A percentile compares a stretch with the other conserved stretches of the same genome.
Conservation (phyloP, 495 filamentous ascomycete species). For the Hypoxylon perforatum region DNA sequence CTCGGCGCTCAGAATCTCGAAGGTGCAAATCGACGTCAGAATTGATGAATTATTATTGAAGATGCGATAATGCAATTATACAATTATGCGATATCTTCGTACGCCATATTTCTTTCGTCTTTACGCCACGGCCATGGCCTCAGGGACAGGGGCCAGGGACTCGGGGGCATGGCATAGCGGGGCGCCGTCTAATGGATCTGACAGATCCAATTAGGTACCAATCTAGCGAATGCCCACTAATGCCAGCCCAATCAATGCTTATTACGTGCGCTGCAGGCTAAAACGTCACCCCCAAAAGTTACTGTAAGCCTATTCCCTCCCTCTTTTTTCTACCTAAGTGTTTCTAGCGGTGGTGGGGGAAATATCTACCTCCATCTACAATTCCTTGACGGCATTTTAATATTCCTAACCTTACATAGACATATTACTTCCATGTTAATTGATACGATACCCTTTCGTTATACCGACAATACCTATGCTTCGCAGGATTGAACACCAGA, state of each 20-base stretch:
- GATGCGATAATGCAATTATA: conserved; percentile 16
- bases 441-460: neutral
- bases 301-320: neutral
- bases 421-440: neutral
- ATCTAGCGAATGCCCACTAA: too few species aligned
- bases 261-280: too few species aligned
- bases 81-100: too few species aligned
- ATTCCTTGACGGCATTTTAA: neutral
- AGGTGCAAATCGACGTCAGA: conserved; percentile 32
- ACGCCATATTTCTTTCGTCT: too few species aligned
- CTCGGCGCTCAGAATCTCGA: neutral
- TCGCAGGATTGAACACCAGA: conserved; percentile 6
- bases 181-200: too few species aligned
- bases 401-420: neutral
- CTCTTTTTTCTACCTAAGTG: conserved; percentile 5
- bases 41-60: conserved; percentile 18
- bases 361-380: neutral
- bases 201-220: too few species aligned
- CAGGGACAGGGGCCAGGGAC: too few species aligned
- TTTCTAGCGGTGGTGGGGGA: conserved; percentile 25
- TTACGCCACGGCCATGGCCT: too few species aligned
- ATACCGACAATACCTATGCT: conserved; percentile 11
- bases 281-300: conserved; percentile 11
- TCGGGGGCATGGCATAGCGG: too few species aligned
- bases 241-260: conserved; percentile 1